phyloP scores from a whole-genome alignment of 345 rosid genomes.

The Gossypium mustelinum region DNA sequence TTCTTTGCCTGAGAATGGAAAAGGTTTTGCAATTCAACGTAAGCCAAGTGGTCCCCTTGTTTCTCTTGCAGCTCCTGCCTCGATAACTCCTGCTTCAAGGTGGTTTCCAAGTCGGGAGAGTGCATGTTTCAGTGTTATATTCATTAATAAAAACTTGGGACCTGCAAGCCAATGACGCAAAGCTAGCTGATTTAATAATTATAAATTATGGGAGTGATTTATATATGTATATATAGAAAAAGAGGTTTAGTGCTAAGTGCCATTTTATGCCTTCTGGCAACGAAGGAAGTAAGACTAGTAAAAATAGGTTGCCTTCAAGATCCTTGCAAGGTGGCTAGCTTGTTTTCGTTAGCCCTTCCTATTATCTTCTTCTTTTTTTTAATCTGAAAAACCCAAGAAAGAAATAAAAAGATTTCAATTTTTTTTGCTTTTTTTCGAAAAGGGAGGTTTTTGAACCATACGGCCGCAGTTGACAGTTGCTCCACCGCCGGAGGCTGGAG shows the following conservation, averaged over 20 bases:
- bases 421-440: too few relatives aligned
- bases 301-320: background rate
- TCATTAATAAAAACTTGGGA: background rate
- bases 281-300: background rate
- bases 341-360: too few relatives aligned
- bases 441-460: too few relatives aligned
- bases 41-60: slow-evolving; percentile 26
- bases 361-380: too few relatives aligned
- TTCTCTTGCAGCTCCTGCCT: slow-evolving; percentile 33
- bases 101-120: slow-evolving; percentile 17
- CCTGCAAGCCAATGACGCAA: background rate
- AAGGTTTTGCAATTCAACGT: slow-evolving; percentile 34
- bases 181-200: background rate
- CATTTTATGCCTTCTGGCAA: background rate
- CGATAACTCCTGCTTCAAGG: slow-evolving; percentile 42
- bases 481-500: too few relatives aligned
- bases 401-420: background rate
- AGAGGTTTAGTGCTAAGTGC: background rate
- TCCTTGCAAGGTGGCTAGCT: too few relatives aligned
- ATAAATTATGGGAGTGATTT: too few relatives aligned
- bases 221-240: too few relatives aligned
- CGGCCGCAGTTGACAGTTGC: too few relatives aligned
- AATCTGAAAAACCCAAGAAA: too few relatives aligned
- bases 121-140: background rate
- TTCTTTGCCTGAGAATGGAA: slow-evolving; percentile 30